Evolutionary conservation across 2,329 filamentous ascomycete species (phyloP), one percentile per base, ranked within the genome.

Genomic region (Monosporascus sp.): DNA sequence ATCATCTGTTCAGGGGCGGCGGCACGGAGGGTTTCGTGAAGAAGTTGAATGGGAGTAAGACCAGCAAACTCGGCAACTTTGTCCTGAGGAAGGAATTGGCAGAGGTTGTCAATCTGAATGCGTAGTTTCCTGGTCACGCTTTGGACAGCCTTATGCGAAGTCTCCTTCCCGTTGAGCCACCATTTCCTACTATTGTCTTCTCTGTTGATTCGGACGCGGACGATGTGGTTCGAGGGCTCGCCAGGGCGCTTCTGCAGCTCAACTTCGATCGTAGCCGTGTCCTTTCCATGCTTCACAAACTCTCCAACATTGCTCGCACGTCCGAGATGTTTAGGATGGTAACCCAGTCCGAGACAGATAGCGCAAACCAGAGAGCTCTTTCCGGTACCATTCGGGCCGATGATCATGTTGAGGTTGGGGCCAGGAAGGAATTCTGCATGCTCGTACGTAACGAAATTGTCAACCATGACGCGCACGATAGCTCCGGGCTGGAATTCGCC

Each of bases 301-400:
- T 96, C 92, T 52, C 87, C 86, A 54, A 93, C 76, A 15, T 90
- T 85, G 63, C 88, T 91, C 6, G 92, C 91, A 56, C 94, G 86
- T 17, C 93, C 94, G 17, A 99, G 80, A 63, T 92, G 83, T 70
- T 87, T 83, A 24, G 92, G 85, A 35, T 84, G 82, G 77, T 88
- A 97, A 47, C 94, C 94, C 25, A 99, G 75, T 2, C 94, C 94
- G 15, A 99, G 74, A 65, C 94, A 97, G 60, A 99, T 96, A 45
- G 94, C 94, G 71, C 94, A 99, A 44, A 99, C 93, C 25, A 99
- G 78, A 0, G 94, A 97, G 72, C 93, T 97, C 73, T 99, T 99
- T 52, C 94, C 94, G 0, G 94, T 97, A 37, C 94, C 94, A 65
- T 99, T 99, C n/a, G 94, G 94, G 0, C 94, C 94, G 61, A 99